Conservation (phyloP, 1,284 basidiomycete species). For the Phellinidium pouzarii region DNA sequence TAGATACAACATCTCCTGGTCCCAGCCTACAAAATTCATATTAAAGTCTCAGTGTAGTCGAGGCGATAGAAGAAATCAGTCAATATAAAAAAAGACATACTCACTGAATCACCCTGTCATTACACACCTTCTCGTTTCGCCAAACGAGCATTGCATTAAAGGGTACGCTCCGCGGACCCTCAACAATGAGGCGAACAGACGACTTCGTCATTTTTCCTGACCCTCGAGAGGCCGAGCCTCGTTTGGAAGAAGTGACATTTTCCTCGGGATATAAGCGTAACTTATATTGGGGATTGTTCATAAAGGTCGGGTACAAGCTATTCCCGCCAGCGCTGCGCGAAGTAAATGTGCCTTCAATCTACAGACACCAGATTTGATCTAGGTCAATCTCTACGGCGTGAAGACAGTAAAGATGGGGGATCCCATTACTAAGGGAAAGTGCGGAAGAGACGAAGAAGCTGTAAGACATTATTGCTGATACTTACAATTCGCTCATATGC, state of each 20-base stretch:
- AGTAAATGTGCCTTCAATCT: slow-evolving; percentile 63
- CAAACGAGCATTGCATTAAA: slow-evolving; percentile 73
- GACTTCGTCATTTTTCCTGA: slow-evolving; percentile 31
- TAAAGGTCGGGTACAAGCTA: slow-evolving; percentile 70
- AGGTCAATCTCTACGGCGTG: slow-evolving; percentile 20
- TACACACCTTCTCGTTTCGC: slow-evolving; percentile 42
- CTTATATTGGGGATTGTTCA: slow-evolving; percentile 86
- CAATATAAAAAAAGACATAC: slow-evolving; percentile 24
- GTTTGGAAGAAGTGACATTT: slow-evolving; percentile 12
- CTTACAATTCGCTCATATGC: slow-evolving; percentile 41
- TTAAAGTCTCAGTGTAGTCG: too few relatives aligned
- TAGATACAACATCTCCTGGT: slow-evolving; percentile 62
- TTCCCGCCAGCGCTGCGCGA: slow-evolving; percentile 81
- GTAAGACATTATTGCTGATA: not conserved
- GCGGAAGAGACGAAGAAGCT: not conserved
- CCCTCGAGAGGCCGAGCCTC: not conserved
- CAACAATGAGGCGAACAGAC: slow-evolving; percentile 43
- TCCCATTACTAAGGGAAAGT: too few relatives aligned
- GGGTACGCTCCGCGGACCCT: slow-evolving; percentile 60
- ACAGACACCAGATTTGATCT: slow-evolving; percentile 1
- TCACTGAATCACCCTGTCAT: slow-evolving; percentile 69
- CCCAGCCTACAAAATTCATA: too few relatives aligned
- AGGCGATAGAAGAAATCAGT: too few relatives aligned
- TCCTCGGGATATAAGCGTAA: slow-evolving; percentile 50
- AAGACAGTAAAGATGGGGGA: not conserved